These are phyloP conservation scores for Penicillium mononematosum DNA, from an alignment of 495 filamentous ascomycete genomes.

Conservation along the genomic window DNA sequence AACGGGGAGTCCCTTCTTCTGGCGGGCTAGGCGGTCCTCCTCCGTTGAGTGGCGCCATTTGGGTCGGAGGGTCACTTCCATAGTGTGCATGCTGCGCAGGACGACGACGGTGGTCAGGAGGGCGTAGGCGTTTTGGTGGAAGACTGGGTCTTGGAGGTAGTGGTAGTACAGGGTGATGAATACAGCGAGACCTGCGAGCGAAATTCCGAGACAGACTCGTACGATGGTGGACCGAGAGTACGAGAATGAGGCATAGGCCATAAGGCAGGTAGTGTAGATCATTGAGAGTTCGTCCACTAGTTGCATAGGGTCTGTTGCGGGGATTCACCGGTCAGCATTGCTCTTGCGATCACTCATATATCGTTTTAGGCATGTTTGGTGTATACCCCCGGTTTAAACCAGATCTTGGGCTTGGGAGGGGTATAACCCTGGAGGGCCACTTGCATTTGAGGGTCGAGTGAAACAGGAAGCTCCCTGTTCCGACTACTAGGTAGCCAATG, in stretches of 20 bases:
- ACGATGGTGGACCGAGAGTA: conserved; percentile 60
- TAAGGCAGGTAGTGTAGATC: conserved; percentile 97
- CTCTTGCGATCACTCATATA: background rate
- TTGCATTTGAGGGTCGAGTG: conserved; percentile 80
- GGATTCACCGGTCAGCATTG: conserved; percentile 18
- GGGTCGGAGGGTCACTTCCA: conserved; percentile 76
- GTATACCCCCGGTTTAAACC: background rate
- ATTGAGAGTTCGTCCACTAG: conserved; percentile 94
- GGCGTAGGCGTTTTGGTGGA: conserved; percentile 89
- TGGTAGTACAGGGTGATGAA: conserved; percentile 95
- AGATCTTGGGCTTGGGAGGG: background rate
- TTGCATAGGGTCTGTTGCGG: conserved; percentile 83
- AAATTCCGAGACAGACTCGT: conserved; percentile 56
- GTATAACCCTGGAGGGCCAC: conserved; percentile 9
- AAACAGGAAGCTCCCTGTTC: conserved; percentile 77
- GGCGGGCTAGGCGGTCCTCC: conserved; percentile 39
- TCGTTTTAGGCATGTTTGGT: background rate
- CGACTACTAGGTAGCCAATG: conserved; percentile 75
- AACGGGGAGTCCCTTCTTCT: conserved; percentile 42
- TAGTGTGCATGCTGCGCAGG: conserved; percentile 83
- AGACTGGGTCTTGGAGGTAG: conserved; percentile 84
- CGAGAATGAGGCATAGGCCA: conserved; percentile 84
- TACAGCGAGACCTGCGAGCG: conserved; percentile 60
- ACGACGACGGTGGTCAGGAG: conserved; percentile 75
- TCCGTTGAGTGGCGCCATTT: conserved; percentile 45